Base-by-base conservation (phyloP, 768 basidiomycete genomes). In the Boletus reticuloceps region DNA sequence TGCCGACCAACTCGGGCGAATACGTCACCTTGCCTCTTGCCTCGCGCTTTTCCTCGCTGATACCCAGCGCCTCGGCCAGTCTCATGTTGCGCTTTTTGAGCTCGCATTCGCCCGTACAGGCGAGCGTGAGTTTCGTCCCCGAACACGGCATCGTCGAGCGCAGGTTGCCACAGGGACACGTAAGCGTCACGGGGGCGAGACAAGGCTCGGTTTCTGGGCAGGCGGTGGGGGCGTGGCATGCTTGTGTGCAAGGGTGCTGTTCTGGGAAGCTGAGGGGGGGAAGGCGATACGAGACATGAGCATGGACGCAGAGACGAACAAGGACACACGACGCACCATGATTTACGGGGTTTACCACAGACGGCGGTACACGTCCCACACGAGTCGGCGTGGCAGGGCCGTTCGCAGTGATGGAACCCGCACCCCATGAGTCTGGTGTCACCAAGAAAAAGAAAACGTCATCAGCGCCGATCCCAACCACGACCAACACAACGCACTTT, bases 1-100 rank as follows among this genome's bases (percentile, higher is more conserved):
- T 86, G 2, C 67, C 71, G 2, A 84, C 69, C 20, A 95, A 64
- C 41, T 91, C 89, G 3, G 84, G 78, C 20, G 72, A 69, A 68
- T 90, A 96, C 5, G 72, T 75, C 47, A 79, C 80, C 47, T 72
- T 71, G 55, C 64, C 57, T 72, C 70, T 17, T 9, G 38, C 12
- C 5, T 76, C 79, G 17, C 76, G 73, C 8, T 68, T 72, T 42
- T 84, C 79, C 16, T 80, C 70, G 38, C 74, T 86, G 64, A 98
- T 96, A 0, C 95, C 94, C 6, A 99, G 72, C 2, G 97, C 97
- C 38, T 94, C 93, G 1, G 97, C 97, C 9, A 99, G 72, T 36
- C 84, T 76, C 1, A 87, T 91, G 62, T 97, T 98, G 12, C 97
- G 82, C 67, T 95, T 90, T 42, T 87, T 89, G 47, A 93, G 77